Base-by-base conservation (phyloP, 768 basidiomycete genomes). In the Psilocybe sp. region DNA sequence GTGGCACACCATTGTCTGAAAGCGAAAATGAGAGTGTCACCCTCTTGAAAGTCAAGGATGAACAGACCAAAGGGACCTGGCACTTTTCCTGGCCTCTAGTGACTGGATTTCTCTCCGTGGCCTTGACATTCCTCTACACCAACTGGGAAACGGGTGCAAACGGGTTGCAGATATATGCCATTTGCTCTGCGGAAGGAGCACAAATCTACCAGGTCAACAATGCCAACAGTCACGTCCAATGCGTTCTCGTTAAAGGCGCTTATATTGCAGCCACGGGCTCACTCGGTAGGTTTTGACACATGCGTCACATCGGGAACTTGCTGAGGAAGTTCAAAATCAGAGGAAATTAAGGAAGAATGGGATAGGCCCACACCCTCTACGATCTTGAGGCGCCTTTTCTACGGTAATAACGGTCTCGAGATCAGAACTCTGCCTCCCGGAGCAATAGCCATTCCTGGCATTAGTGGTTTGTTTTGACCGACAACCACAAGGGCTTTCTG, bases 201-300 rank as follows among this genome's bases (percentile, higher is more conserved):
- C 66, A 68, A 28, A 76, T 91, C 43, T 88, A 89, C 58, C 86
- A 84, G 14, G 84, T 89, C n/a, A 84, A 90, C 60, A 63, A 67
- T 5, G 48, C 62, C 28, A 74, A 78, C 52, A 65, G 76, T 4
- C 71, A 65, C 48, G 78, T 74, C 5, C 79, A 89, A 58, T 90
- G 88, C 55, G 71, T 91, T 34, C 76, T 87, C 16, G 71, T 89
- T 15, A 63, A 77, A 35, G 72, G 72, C 20, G 64, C 70, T 34
- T 60, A 66, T 49, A 81, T 91, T 52, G 60, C 71, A 12, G 80
- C 78, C 47, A 74, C 67, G 6, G 87, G 87, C 40, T 71, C 74
- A 54, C 65, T 82, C 38, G 73, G 87, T 87, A 51, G 55, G 79
- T 71, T 32, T 40, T 42, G 61, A 82, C 39, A 66, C 7, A 28